Evolutionary conservation across 352 stramenopile species (phyloP).

Genomic region (Phytopythium mirpurense): DNA sequence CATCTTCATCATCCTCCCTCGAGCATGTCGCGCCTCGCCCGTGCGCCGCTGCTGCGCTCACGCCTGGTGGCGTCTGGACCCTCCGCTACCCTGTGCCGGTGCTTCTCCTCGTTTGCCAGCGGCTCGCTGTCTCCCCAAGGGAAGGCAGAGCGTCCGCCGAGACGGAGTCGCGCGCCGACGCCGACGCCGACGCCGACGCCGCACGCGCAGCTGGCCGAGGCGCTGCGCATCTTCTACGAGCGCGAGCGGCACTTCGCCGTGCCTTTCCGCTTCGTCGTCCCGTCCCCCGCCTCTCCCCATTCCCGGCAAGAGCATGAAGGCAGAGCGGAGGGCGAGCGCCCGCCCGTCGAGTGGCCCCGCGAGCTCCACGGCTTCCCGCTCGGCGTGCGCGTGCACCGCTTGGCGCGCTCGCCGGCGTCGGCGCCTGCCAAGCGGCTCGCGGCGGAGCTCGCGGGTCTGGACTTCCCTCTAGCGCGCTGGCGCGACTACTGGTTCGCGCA

Average conservation of each 20-base stretch:
- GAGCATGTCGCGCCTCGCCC: not conserved
- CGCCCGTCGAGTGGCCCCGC: conserved; percentile 22
- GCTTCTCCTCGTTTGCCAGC: not conserved
- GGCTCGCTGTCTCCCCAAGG: not conserved
- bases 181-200: no score
- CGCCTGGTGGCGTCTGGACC: not conserved
- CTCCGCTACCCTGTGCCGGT: not conserved
- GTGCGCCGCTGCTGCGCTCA: not conserved
- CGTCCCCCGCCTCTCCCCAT: conserved; percentile 32
- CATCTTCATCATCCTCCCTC: no score
- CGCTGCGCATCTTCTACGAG: conserved; percentile 45
- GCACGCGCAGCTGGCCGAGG: conserved; percentile 30
- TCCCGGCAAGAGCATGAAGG: not conserved
- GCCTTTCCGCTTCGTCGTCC: conserved; percentile 30
- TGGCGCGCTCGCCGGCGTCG: conserved; percentile 33
- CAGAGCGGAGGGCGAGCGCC: not conserved
- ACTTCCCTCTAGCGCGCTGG: conserved; percentile 57
- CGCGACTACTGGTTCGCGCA: conserved; percentile 57
- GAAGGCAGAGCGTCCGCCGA: not conserved
- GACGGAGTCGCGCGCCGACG: not conserved
- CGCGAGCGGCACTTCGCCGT: conserved; percentile 67
- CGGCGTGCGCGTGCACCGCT: conserved; percentile 47
- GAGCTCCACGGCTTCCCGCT: conserved; percentile 49
- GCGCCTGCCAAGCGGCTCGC: conserved; percentile 19
- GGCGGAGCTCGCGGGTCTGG: conserved; percentile 38